Evolutionary conservation across 2,329 filamentous ascomycete genomes (phyloP).

Genomic region (Atkinsonella hypoxylon): DNA sequence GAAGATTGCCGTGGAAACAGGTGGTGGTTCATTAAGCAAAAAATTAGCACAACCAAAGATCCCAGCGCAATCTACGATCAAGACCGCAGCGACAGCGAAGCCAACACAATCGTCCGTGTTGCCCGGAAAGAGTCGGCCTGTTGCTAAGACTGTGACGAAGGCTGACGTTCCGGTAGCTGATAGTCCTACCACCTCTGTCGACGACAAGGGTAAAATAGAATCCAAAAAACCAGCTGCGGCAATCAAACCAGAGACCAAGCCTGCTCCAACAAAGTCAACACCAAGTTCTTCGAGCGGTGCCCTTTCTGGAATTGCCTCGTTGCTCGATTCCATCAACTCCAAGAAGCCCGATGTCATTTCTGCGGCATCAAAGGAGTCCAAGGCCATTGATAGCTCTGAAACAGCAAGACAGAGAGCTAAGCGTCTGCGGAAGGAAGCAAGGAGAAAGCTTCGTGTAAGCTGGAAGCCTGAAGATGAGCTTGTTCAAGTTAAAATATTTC

Average conservation of each 20-base stretch:
- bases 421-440: conserved; percentile 59
- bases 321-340: conserved; percentile 39
- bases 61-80: conserved; percentile 19
- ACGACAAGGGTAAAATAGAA: conserved; percentile 22
- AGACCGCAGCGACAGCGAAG: conserved; percentile 18
- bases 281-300: conserved; percentile 15
- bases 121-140: conserved; percentile 35
- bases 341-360: conserved; percentile 26
- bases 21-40: conserved; percentile 25
- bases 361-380: conserved; percentile 39
- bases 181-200: conserved; percentile 13
- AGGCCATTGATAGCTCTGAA: conserved; percentile 41
- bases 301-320: conserved; percentile 39
- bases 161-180: conserved; percentile 17
- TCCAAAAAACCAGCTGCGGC: conserved; percentile 12
- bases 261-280: conserved; percentile 4
- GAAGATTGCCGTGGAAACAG: conserved; percentile 30
- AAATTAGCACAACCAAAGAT: conserved; percentile 26
- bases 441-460: conserved; percentile 55
- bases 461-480: conserved; percentile 59
- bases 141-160: conserved; percentile 30
- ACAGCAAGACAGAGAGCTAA: conserved; percentile 56
- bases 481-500: conserved; percentile 56
- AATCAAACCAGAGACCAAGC: conserved; percentile 18
- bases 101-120: conserved; percentile 24